Evolutionary conservation across 495 filamentous ascomycete species (phyloP), one percentile per base, ranked within the genome.

Genomic region (Pseudoneurospora amorphoporcata): DNA sequence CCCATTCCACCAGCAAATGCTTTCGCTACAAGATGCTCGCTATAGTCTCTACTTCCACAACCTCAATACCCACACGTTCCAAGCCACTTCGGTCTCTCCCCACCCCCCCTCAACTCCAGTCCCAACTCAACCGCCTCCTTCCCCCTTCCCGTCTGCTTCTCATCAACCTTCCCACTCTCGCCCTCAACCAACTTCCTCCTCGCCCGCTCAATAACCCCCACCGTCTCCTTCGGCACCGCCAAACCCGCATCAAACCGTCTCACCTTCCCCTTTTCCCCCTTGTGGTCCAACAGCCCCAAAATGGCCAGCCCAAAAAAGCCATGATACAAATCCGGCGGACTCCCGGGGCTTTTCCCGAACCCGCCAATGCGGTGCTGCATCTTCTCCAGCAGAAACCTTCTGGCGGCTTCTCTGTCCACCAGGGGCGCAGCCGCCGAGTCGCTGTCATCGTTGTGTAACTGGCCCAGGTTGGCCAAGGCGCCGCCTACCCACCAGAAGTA

Each of bases 351-450:
- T 77, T 99, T 98, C 5, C 90, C 90, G 82, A 98, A 98, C 0
- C 95, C 95, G 68, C 95, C 95, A 19, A 97, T 89, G 32, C 88
- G 76, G 79, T 99, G 95, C 76, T 98, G 94, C n/a, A 92, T 95
- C 78, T 92, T 92, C 39, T 92, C 91, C 0, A 98, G 83, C 17
- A 98, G 84, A 81, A 97, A 98, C 70, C 87, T 86, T 14, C 92
- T 88, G 38, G 91, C 87, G 9, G 88, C 85, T 29, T 79, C 80
- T 9, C 82, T 80, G 69, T 92, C 86, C 43, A 95, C 81, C 32
- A 97, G 23, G 23, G 23, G 23, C 23, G 23, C 23, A 23, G 23
- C 23, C 23, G 0, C 23, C 23, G 23, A 23, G 23, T 23, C 23
- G 23, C 23, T 23, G 23, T 23, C 23, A 1, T 23, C 23, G 23